phyloP scores from a whole-genome alignment of 2,329 filamentous ascomycete species.

The Neocatenulostroma microsporum region DNA sequence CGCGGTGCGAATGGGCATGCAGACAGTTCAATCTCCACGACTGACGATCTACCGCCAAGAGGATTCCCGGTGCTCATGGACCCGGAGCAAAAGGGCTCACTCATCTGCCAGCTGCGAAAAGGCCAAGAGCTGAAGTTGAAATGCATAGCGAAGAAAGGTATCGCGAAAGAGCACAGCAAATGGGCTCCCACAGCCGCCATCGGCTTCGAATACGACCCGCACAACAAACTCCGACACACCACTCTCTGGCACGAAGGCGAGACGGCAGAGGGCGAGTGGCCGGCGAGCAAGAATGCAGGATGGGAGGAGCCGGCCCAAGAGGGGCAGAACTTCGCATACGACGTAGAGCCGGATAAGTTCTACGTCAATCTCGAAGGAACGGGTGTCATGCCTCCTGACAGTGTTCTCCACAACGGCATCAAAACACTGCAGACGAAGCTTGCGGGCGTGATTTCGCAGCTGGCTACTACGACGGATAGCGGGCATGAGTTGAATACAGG shows the following conservation, averaged over 20 bases:
- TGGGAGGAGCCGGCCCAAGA: slow-evolving; percentile 74
- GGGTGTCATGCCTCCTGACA: slow-evolving; percentile 80
- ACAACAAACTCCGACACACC: slow-evolving; percentile 88
- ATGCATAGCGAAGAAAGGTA: slow-evolving; percentile 95
- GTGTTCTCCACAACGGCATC: slow-evolving; percentile 82
- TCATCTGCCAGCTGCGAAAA: slow-evolving; percentile 84
- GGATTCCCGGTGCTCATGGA: slow-evolving; percentile 80
- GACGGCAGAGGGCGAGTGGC: slow-evolving; percentile 34
- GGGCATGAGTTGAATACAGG: slow-evolving; percentile 46
- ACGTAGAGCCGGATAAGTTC: slow-evolving; percentile 70
- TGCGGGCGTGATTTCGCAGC: slow-evolving; percentile 63
- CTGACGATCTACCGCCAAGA: slow-evolving; percentile 35
- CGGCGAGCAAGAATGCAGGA: slow-evolving; percentile 51
- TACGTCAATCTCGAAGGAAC: slow-evolving; percentile 91
- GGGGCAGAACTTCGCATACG: slow-evolving; percentile 83
- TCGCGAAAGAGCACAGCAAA: slow-evolving; percentile 97
- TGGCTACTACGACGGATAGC: slow-evolving; percentile 49
- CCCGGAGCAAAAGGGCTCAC: slow-evolving; percentile 67
- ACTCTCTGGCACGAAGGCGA: slow-evolving; percentile 94
- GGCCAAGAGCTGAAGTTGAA: slow-evolving; percentile 84
- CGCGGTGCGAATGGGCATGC: slow-evolving; percentile 32
- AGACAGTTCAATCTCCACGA: slow-evolving; percentile 58
- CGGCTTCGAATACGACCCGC: slow-evolving; percentile 95
- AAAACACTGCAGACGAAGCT: slow-evolving; percentile 84
- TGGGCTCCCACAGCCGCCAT: slow-evolving; percentile 91